Percentiles rank a stretch among this genome's conserved stretches.
phyloP scores from a whole-genome alignment of 2,329 filamentous ascomycete genomes.

The Aspergillus brunneoviolaceus region DNA sequence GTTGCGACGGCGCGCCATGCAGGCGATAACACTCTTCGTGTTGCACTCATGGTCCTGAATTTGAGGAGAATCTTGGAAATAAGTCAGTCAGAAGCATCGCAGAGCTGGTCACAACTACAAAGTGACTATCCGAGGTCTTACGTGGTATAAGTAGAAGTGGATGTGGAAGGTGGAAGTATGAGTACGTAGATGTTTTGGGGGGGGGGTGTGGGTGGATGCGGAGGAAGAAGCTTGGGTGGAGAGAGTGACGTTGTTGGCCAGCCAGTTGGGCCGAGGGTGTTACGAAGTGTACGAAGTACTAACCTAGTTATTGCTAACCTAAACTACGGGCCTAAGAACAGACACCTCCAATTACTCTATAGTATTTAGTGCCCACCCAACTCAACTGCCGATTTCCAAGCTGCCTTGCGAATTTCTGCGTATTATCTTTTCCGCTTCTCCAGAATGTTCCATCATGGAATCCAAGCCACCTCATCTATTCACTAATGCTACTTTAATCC shows the following conservation, averaged over 20 bases:
- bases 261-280: constrained; percentile 9
- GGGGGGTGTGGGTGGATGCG: constrained; percentile 1
- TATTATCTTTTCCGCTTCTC: neutral
- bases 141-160: constrained; percentile 1
- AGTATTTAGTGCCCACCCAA: neutral
- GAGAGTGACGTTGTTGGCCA: constrained; percentile 19
- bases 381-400: neutral
- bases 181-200: neutral
- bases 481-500: no score
- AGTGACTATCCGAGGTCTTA: neutral
- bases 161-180: neutral
- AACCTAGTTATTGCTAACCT: neutral
- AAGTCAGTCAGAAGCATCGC: constrained; percentile 10
- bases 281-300: neutral
- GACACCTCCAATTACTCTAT: neutral
- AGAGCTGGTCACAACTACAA: neutral
- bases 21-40: constrained; percentile 20
- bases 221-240: constrained; percentile 12
- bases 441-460: neutral
- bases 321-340: neutral
- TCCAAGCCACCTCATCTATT: neutral
- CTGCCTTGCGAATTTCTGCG: neutral
- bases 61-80: neutral
- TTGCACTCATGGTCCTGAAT: constrained; percentile 13
- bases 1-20: constrained; percentile 16